Conservation (phyloP, 495 filamentous ascomycete species). For the Penicillium subrubescens region DNA sequence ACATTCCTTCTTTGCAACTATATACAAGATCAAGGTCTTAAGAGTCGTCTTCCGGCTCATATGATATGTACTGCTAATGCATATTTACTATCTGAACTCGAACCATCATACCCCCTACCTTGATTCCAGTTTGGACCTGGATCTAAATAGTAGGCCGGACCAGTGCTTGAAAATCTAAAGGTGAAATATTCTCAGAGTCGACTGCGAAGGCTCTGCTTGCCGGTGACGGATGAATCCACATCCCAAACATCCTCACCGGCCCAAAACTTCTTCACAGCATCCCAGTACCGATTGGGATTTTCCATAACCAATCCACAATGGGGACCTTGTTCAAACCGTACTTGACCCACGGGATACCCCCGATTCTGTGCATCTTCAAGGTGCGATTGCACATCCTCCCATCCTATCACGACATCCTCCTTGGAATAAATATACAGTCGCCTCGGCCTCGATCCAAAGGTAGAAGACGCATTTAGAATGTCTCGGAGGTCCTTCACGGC, state of each 20-base stretch:
- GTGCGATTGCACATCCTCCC: slow-evolving; percentile 38
- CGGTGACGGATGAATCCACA: not conserved
- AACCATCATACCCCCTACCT: not conserved
- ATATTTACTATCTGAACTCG: not conserved
- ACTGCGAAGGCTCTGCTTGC: not conserved
- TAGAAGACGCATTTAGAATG: slow-evolving; percentile 26
- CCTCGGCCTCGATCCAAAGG: slow-evolving; percentile 22
- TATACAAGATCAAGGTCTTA: too few species aligned
- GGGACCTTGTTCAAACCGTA: slow-evolving; percentile 30
- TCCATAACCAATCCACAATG: slow-evolving; percentile 38
- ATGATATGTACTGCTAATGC: not conserved
- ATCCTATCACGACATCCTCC: slow-evolving; percentile 37
- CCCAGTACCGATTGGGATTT: slow-evolving; percentile 31
- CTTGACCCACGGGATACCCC: slow-evolving; percentile 32
- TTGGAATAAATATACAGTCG: slow-evolving; percentile 41
- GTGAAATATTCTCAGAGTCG: slow-evolving; percentile 1
- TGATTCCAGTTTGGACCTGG: not conserved
- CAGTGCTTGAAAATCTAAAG: not conserved
- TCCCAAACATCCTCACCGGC: slow-evolving; percentile 11
- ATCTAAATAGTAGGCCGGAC: not conserved
- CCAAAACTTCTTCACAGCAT: slow-evolving; percentile 26
- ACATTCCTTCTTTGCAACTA: too few species aligned
- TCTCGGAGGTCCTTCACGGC: slow-evolving; percentile 28
- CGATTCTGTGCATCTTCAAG: slow-evolving; percentile 27
- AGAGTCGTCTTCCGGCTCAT: too few species aligned